Percentiles rank a stretch among this genome's conserved stretches.
Evolutionary conservation across 768 basidiomycete genomes (phyloP).

Genomic region (Psilocybe azurescens): DNA sequence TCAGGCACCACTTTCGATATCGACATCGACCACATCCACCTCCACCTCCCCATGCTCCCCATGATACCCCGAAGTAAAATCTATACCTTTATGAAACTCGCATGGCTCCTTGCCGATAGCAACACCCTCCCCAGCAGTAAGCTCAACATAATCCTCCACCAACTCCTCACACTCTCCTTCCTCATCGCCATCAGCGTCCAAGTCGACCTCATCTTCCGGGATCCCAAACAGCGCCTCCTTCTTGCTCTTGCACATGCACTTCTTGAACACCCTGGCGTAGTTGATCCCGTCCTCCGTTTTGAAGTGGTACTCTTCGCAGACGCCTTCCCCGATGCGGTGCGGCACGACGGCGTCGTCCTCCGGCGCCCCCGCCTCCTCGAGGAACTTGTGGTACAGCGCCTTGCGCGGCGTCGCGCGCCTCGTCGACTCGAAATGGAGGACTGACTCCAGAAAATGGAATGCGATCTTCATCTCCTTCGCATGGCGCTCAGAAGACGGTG

Average conservation of each 20-base stretch:
- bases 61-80: background rate
- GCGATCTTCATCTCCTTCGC: slow-evolving; percentile 64
- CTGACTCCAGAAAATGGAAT: slow-evolving; percentile 73
- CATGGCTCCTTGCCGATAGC: slow-evolving; percentile 66
- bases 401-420: slow-evolving; percentile 77
- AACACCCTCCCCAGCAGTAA: slow-evolving; percentile 54
- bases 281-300: slow-evolving; percentile 50
- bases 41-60: background rate
- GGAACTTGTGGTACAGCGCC: slow-evolving; percentile 82
- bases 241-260: slow-evolving; percentile 35
- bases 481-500: slow-evolving; percentile 38
- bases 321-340: slow-evolving; percentile 69
- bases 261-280: slow-evolving; percentile 45
- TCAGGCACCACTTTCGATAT: background rate
- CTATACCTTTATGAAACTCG: slow-evolving; percentile 56
- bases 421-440: slow-evolving; percentile 80
- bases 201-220: slow-evolving; percentile 29
- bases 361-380: slow-evolving; percentile 45
- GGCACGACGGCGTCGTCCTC: slow-evolving; percentile 75
- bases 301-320: slow-evolving; percentile 64
- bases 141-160: slow-evolving; percentile 33
- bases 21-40: background rate
- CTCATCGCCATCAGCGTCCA: slow-evolving; percentile 19
- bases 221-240: slow-evolving; percentile 2
- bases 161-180: slow-evolving; percentile 20